Percentiles rank a stretch among this genome's conserved stretches.
Conservation (phyloP, 2,329 filamentous ascomycete genomes). For the Pseudohalonectria lignicola region DNA sequence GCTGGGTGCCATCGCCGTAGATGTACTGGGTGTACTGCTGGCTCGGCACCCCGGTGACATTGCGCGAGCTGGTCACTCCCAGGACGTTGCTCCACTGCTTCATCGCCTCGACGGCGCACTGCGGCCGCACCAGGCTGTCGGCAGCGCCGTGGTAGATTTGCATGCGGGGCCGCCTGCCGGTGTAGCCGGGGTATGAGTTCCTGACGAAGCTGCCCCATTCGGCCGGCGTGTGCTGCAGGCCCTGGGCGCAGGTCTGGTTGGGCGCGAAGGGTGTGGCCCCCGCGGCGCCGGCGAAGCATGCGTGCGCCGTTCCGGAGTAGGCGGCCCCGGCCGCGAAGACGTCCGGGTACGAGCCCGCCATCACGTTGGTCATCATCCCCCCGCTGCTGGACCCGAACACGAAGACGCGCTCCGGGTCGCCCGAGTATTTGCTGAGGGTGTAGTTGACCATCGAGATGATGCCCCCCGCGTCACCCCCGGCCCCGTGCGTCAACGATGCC, state of each 20-base stretch:
- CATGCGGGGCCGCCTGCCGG: slow-evolving; percentile 26
- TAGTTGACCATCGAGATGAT: slow-evolving; percentile 45
- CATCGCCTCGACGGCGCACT: slow-evolving; percentile 21
- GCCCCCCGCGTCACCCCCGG: slow-evolving; percentile 29
- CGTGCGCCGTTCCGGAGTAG: slow-evolving; percentile 42
- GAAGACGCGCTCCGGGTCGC: slow-evolving; percentile 34
- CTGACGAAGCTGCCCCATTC: slow-evolving; percentile 24
- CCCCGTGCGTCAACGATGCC: slow-evolving; percentile 33
- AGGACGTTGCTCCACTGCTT: slow-evolving; percentile 37
- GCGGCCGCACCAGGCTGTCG: slow-evolving; percentile 21
- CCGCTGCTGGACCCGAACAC: slow-evolving; percentile 36
- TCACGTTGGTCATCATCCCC: slow-evolving; percentile 43
- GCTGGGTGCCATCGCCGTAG: slow-evolving; percentile 19
- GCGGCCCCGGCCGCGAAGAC: slow-evolving; percentile 38
- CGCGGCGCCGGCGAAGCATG: slow-evolving; percentile 30
- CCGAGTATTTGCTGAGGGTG: slow-evolving; percentile 32
- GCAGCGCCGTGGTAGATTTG: slow-evolving; percentile 23
- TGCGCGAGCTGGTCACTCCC: slow-evolving; percentile 18
- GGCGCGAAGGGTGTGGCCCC: slow-evolving; percentile 21
- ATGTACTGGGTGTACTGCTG: slow-evolving; percentile 24
- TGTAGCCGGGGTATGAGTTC: slow-evolving; percentile 41
- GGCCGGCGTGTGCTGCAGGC: slow-evolving; percentile 27
- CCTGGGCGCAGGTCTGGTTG: slow-evolving; percentile 36
- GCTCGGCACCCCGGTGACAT: slow-evolving; percentile 19
- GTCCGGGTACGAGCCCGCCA: slow-evolving; percentile 43